These are phyloP conservation scores for Dothideomycetes sp. DNA, from an alignment of 2,329 filamentous ascomycete species.

Conservation along the genomic window DNA sequence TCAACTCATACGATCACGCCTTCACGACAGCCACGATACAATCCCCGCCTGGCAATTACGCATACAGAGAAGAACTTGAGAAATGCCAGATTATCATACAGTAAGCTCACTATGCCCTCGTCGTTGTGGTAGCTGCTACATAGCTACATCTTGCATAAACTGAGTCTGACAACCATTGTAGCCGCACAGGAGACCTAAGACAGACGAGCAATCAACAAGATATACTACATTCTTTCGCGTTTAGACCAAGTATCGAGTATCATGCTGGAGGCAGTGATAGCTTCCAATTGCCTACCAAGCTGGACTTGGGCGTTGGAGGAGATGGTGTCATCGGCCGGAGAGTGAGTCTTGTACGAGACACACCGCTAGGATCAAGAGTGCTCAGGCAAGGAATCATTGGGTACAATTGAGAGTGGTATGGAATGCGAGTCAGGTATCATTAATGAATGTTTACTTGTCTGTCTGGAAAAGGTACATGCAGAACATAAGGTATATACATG, in stretches of 20 bases:
- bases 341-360: constrained; percentile 13
- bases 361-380: constrained; percentile 9
- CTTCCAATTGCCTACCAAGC: constrained; percentile 11
- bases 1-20: constrained; percentile 7
- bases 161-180: constrained; percentile 5
- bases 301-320: constrained; percentile 17
- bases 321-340: constrained; percentile 17
- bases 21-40: constrained; percentile 14
- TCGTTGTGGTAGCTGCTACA: too few relatives aligned
- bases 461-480: too few relatives aligned
- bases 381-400: constrained; percentile 16
- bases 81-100: constrained; percentile 13
- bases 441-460: too few relatives aligned
- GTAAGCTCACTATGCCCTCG: too few relatives aligned
- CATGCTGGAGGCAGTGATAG: constrained; percentile 3
- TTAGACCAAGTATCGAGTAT: constrained; percentile 4
- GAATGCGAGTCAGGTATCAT: background rate
- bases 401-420: constrained; percentile 14
- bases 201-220: constrained; percentile 3
- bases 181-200: constrained; percentile 16
- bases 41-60: too few relatives aligned
- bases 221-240: constrained; percentile 12
- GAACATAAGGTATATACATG: too few relatives aligned
- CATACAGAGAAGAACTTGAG: background rate
- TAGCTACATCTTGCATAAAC: too few relatives aligned